Evolutionary conservation across 225 moss, liverwort and hornwort species (phyloP), one percentile per base, ranked within the genome.

Genomic region (Lunularia cruciata): DNA sequence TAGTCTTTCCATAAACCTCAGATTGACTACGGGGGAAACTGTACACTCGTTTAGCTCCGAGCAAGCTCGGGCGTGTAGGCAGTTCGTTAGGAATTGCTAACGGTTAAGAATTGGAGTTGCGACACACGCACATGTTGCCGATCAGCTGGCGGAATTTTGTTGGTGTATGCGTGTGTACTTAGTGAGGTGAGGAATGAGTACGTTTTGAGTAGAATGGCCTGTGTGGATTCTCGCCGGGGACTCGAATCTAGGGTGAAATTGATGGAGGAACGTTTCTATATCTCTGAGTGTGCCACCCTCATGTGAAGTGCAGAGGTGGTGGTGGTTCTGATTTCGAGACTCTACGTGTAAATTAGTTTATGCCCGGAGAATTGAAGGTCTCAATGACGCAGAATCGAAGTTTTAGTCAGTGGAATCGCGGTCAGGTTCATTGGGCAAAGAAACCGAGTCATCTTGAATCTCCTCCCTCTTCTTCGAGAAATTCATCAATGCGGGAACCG

Each of bases 331-430:
- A 45, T 13, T 46, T 62, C 31, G 31, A 27, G 31, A 43, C 43
- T 2, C 43, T 25, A 22, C 19, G n/a, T n/a, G n/a, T n/a, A n/a
- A 5, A 61, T 22, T 32, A 25, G 25, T 23, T 25, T 26, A 38
- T 64, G 28, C 63, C 1, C 14, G 28, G 3, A 28, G 38, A 61
- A 2, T 40, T 40, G 1, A 6, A 30, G 12, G 45, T 28, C 27
- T 28, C 59, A 64, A 64, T 64, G 63, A 64, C 63, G 43, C 46
- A 30, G 14, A 64, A 30, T 46, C 63, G 63, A 18, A 45, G 10
- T n/a, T n/a, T n/a, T n/a, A n/a, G n/a, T 26, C 61, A 61, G 39
- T 61, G 45, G 63, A 28, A 64, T 23, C 28, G 45, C 25, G 6
- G 14, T 16, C 63, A 45, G 28, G 30, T 31, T 64, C 30, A 46